Evolutionary conservation across 1,139 yeast species (phyloP), one percentile per base, ranked within the genome.

Genomic region (Candida smagusa): DNA sequence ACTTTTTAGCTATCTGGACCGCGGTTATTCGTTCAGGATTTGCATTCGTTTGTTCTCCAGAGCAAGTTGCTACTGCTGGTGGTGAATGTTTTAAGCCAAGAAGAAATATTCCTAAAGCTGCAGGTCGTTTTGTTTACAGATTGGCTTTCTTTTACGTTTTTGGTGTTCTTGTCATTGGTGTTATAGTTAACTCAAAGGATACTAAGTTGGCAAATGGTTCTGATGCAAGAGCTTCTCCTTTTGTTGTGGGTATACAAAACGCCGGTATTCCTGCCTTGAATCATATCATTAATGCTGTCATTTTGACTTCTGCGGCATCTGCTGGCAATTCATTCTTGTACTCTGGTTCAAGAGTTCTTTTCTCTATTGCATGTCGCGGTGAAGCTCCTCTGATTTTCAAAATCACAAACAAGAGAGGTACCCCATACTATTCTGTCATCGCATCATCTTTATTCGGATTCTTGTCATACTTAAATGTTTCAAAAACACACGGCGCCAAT

Each of bases 321-420:
- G 85, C 90, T 7, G 81, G 84, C 35, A 84, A 83, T 60, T 81
- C 89, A 0, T 86, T 80, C 59, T 64, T 82, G 44, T 84, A 82
- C 59, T 80, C 84, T 41, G 81, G 84, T 13, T 74, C 89, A 9
- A 74, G 92, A 68, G 76, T 81, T 11, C 63, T 81, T 30, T 84
- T 78, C 54, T 81, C 84, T 30, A 62, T 83, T 46, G 74, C 88
- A 6, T 66, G 68, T 40, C 77, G 76, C 52, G 82, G 83, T 12
- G 72, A 72, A 56, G 87, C 89, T 19, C 89, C 89, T 44, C 58
- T 56, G 30, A 48, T 81, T 39, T 68, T 84, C 46, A 72, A 70
- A 28, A 72, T 65, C 46, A 71, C 81, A 39, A 80, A 75, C 61
- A 71, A 71, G 52, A 63, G 65, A 30, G 90, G 88, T 43, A 79